Conservation (phyloP, 345 rosid species). For the Leavenworthia alabamica region DNA sequence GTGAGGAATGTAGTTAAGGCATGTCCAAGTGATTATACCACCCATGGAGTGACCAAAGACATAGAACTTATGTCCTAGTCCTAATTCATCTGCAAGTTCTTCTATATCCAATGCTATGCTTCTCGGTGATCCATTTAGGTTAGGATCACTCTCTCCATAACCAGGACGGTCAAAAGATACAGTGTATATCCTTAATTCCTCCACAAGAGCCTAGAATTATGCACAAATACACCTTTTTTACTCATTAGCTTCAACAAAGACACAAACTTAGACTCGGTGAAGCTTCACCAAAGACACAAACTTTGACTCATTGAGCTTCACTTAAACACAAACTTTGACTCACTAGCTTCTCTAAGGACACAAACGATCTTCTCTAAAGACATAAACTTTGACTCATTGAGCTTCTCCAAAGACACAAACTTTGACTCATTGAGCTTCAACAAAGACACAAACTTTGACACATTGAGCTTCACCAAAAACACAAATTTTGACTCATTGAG, state of each 20-base stretch:
- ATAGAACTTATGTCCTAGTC: slow-evolving; percentile 41
- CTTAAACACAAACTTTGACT: too few species aligned
- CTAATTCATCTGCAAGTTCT: slow-evolving; percentile 42
- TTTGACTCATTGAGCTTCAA: too few species aligned
- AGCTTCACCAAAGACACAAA: not conserved
- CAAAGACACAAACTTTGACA: not conserved
- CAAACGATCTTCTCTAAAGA: not conserved
- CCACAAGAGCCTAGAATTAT: slow-evolving; percentile 35
- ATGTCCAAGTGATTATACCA: slow-evolving; percentile 42
- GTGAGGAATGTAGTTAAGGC: slow-evolving; percentile 52
- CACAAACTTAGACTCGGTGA: not conserved
- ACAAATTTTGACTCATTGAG: too few species aligned
- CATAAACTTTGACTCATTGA: not conserved
- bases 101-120: slow-evolving; percentile 43
- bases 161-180: slow-evolving; percentile 49
- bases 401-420: too few species aligned
- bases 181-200: slow-evolving; percentile 34
- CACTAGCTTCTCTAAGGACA: too few species aligned
- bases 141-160: slow-evolving; percentile 48
- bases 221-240: not conserved
- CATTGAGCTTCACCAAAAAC: not conserved
- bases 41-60: slow-evolving; percentile 48
- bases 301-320: not conserved
- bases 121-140: slow-evolving; percentile 35
- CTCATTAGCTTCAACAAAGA: not conserved